Percentiles rank a stretch among this genome's conserved stretches.
These are phyloP conservation scores for Erodium chrysanthum DNA, from an alignment of 441 rosid genomes.

Conservation along the genomic window DNA sequence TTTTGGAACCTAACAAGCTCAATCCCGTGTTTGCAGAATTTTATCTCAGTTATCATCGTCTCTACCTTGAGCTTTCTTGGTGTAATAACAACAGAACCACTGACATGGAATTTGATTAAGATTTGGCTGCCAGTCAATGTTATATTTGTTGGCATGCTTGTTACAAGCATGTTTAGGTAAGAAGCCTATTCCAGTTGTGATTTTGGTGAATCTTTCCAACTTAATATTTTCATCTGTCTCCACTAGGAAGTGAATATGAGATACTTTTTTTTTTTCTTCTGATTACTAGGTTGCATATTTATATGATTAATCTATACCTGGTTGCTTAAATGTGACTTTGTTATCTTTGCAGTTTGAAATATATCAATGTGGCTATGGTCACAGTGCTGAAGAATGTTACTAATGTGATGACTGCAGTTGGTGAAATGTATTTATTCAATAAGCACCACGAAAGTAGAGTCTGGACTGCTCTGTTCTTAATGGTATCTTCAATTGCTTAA, in stretches of 20 bases:
- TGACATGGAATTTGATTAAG: constrained; percentile 70
- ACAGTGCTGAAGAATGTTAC: constrained; percentile 96
- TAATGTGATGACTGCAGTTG: constrained; percentile 85
- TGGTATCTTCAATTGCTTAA: constrained; percentile 43
- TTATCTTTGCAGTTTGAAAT: constrained; percentile 61
- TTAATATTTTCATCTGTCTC: neutral
- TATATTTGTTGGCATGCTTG: constrained; percentile 95
- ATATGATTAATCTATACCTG: neutral
- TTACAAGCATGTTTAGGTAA: constrained; percentile 99
- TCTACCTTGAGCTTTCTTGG: constrained; percentile 55
- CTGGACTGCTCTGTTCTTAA: constrained; percentile 90
- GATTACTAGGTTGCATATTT: neutral
- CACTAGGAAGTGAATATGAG: neutral
- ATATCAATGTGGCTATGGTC: constrained; percentile 97
- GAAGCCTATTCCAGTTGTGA: constrained; percentile 16
- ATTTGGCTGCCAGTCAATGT: constrained; percentile 95
- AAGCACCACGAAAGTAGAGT: constrained; percentile 91
- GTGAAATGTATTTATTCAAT: constrained; percentile 87
- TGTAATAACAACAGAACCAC: constrained; percentile 71
- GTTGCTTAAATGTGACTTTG: constrained; percentile 5
- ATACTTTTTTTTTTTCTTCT: neutral
- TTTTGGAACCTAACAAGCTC: constrained; percentile 14
- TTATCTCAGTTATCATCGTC: constrained; percentile 77
- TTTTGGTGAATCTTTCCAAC: neutral
- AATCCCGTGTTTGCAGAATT: constrained; percentile 51